These are phyloP conservation scores for Chrysopogon serrulatus DNA, from an alignment of 176 grass and related monocot species.

Conservation along the genomic window DNA sequence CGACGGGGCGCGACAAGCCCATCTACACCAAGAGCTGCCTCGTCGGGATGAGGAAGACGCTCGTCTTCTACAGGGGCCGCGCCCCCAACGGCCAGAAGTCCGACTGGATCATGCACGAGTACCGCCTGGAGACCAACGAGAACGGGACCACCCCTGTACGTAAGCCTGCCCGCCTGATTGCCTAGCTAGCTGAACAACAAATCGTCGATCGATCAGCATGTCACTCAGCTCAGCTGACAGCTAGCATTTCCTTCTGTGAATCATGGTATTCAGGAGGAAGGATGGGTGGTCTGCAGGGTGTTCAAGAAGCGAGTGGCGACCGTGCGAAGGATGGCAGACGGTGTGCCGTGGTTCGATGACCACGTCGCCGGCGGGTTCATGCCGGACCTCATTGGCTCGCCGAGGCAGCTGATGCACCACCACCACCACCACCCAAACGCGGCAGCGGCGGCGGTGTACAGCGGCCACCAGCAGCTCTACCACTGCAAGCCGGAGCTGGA, in stretches of 20 bases:
- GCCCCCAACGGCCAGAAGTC: constrained; percentile 97
- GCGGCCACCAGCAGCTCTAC: constrained; percentile 47
- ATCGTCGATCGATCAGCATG: neutral
- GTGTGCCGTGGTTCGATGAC: constrained; percentile 68
- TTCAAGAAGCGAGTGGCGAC: constrained; percentile 83
- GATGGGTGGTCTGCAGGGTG: constrained; percentile 95
- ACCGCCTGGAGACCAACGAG: constrained; percentile 85
- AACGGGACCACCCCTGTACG: constrained; percentile 51
- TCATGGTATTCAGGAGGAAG: constrained; percentile 57
- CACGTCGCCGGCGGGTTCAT: constrained; percentile 39
- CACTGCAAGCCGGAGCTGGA: constrained; percentile 81
- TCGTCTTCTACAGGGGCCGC: constrained; percentile 90
- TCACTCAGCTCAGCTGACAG: neutral
- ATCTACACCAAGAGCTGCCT: constrained; percentile 78
- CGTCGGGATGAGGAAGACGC: constrained; percentile 90
- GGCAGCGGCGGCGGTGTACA: constrained; percentile 9
- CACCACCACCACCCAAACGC: constrained; percentile 21
- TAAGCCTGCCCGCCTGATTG: neutral
- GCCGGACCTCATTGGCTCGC: constrained; percentile 48
- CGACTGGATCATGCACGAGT: constrained; percentile 99
- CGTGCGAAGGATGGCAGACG: constrained; percentile 42
- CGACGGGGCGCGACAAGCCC: constrained; percentile 90
- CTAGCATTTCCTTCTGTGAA: neutral
- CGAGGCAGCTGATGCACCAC: constrained; percentile 30
- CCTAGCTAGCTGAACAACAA: neutral